Conservation (phyloP, 2,329 filamentous ascomycete species). For the Fusarium verrucosum region DNA sequence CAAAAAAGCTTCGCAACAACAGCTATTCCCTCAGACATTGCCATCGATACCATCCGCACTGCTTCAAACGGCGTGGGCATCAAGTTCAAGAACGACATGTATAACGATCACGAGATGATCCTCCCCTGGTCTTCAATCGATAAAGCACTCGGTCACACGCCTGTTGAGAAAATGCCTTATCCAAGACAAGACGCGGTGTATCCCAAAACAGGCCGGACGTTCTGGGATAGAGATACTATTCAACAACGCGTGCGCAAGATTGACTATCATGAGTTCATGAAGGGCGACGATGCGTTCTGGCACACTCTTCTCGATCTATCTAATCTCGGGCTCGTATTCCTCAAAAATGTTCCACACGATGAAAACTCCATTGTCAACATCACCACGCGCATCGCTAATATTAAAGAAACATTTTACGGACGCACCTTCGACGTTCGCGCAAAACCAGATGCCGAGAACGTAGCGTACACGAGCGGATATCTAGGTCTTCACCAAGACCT, state of each 20-base stretch:
- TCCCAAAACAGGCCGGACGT: conserved; percentile 47
- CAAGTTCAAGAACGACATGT: conserved; percentile 64
- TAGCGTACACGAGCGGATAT: conserved; percentile 85
- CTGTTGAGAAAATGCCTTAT: conserved; percentile 35
- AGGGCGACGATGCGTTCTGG: conserved; percentile 63
- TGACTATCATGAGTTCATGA: conserved; percentile 77
- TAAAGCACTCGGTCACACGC: conserved; percentile 41
- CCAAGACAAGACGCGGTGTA: conserved; percentile 44
- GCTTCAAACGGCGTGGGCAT: conserved; percentile 60
- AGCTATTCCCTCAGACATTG: conserved; percentile 51
- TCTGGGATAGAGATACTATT: conserved; percentile 55
- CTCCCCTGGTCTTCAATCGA: conserved; percentile 52
- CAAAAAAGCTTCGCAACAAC: conserved; percentile 63
- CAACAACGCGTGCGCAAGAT: conserved; percentile 63
- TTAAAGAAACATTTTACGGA: conserved; percentile 92
- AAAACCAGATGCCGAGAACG: conserved; percentile 83
- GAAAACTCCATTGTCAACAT: conserved; percentile 73
- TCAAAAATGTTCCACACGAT: conserved; percentile 76
- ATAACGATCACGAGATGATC: conserved; percentile 47
- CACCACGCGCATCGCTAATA: conserved; percentile 75
- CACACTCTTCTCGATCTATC: conserved; percentile 70
- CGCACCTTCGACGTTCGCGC: conserved; percentile 88
- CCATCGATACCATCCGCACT: conserved; percentile 45
- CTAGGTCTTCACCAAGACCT: conserved; percentile 94
- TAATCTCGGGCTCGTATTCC: conserved; percentile 77